A percentile compares a stretch with the other conserved stretches of the same genome.
phyloP scores from a whole-genome alignment of 768 basidiomycete genomes.

The Boletus rex-veris region DNA sequence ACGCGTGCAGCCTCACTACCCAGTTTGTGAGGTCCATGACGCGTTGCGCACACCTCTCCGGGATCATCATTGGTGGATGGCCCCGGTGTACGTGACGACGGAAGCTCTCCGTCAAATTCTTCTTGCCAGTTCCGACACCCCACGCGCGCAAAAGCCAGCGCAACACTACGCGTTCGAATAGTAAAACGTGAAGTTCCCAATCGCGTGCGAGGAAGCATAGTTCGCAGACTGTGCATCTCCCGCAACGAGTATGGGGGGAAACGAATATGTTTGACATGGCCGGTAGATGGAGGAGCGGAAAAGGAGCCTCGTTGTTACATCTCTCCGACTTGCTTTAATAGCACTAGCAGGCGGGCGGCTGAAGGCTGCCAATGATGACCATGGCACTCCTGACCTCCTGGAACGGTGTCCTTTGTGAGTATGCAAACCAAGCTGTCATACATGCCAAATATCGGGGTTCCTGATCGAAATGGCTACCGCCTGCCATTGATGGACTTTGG shows the following conservation, averaged over 20 bases:
- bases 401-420: too few species aligned
- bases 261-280: background rate
- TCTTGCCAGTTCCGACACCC: slow-evolving; percentile 3
- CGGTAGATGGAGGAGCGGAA: too few species aligned
- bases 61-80: background rate
- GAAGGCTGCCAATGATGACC: background rate
- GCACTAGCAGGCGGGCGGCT: too few species aligned
- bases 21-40: slow-evolving; percentile 14
- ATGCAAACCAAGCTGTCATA: background rate
- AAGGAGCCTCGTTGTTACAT: background rate
- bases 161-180: too few species aligned
- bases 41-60: background rate
- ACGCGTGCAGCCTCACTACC: slow-evolving; percentile 10
- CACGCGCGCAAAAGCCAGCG: background rate
- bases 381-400: background rate
- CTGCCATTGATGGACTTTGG: background rate
- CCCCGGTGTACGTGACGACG: background rate
- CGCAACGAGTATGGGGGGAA: background rate
- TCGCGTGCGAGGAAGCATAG: too few species aligned
- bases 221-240: background rate
- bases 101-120: background rate
- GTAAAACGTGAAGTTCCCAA: too few species aligned
- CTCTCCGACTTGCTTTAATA: too few species aligned
- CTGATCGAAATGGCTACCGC: background rate
- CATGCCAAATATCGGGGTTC: too few species aligned